Conservation (phyloP, 108 stramenopile species). For the Cyclotella cryptica region DNA sequence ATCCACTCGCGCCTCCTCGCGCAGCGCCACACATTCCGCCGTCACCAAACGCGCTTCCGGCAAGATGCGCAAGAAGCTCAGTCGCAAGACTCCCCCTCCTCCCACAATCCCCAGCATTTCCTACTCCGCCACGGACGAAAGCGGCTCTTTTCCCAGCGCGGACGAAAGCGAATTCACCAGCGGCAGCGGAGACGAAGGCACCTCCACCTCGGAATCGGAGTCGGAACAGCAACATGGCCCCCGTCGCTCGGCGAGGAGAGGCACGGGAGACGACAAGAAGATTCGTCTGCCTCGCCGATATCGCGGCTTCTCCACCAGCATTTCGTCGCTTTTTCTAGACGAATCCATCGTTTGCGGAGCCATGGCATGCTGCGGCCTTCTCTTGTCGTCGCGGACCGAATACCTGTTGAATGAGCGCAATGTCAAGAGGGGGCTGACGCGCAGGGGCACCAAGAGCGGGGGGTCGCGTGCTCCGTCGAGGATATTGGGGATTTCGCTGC, state of each 20-base stretch:
- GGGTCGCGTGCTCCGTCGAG: slow-evolving; percentile 43
- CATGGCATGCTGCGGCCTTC: slow-evolving; percentile 82
- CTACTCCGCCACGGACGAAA: slow-evolving; percentile 1
- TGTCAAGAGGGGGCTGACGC: slow-evolving; percentile 61
- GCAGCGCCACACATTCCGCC: slow-evolving; percentile 1
- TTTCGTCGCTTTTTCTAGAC: slow-evolving; percentile 80
- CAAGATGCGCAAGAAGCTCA: neutral
- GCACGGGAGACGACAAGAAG: neutral
- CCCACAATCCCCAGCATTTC: slow-evolving; percentile 3
- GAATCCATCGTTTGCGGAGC: slow-evolving; percentile 84
- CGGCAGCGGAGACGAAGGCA: neutral
- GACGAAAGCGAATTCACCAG: slow-evolving; percentile 1
- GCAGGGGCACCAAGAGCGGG: slow-evolving; percentile 41
- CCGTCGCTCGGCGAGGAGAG: neutral
- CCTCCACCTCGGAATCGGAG: neutral
- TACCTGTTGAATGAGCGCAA: slow-evolving; percentile 79
- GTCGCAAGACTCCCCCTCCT: neutral
- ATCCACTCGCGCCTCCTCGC: neutral
- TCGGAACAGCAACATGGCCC: neutral
- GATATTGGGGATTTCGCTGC: slow-evolving; percentile 63
- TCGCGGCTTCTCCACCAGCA: slow-evolving; percentile 80
- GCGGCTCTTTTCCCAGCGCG: neutral
- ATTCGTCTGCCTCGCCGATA: slow-evolving; percentile 55
- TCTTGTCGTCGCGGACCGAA: slow-evolving; percentile 80
- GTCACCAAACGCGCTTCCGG: neutral